phyloP scores from a whole-genome alignment of 805 yeast genomes.

The Hagleromyces aurorensis region DNA sequence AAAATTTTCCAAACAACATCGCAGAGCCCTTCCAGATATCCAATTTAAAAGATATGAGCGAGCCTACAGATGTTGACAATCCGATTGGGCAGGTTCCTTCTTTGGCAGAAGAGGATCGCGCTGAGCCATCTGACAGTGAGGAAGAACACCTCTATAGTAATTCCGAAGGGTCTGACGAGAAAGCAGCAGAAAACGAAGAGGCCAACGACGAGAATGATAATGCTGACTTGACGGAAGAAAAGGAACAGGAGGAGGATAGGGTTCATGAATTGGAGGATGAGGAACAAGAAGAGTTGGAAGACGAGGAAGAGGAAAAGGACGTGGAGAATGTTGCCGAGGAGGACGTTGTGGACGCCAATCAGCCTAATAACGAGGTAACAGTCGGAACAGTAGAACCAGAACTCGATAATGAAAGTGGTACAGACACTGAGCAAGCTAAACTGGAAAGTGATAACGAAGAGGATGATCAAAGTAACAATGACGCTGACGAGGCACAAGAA shows the following conservation, averaged over 20 bases:
- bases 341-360: constrained; percentile 7
- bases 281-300: constrained; percentile 7
- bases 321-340: constrained; percentile 9
- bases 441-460: constrained; percentile 2
- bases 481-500: constrained; percentile 1
- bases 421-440: constrained; percentile 4
- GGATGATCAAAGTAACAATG: constrained; percentile 1
- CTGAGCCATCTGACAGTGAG: constrained; percentile 1
- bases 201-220: constrained; percentile 3
- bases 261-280: constrained; percentile 13
- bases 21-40: too few relatives aligned
- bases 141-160: background rate
- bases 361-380: constrained; percentile 4
- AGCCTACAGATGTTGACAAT: too few relatives aligned
- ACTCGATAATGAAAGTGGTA: constrained; percentile 20
- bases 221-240: constrained; percentile 1
- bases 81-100: constrained; percentile 2
- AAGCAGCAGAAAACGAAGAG: constrained; percentile 12
- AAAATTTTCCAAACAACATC: too few relatives aligned
- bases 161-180: constrained; percentile 4
- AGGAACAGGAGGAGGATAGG: constrained; percentile 5
- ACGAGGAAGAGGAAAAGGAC: constrained; percentile 15
- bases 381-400: constrained; percentile 27
- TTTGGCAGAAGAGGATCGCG: too few relatives aligned
- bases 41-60: too few relatives aligned